These are phyloP conservation scores for Rhododendron griersonianum DNA, from an alignment of 148 eudicot species.

Conservation along the genomic window DNA sequence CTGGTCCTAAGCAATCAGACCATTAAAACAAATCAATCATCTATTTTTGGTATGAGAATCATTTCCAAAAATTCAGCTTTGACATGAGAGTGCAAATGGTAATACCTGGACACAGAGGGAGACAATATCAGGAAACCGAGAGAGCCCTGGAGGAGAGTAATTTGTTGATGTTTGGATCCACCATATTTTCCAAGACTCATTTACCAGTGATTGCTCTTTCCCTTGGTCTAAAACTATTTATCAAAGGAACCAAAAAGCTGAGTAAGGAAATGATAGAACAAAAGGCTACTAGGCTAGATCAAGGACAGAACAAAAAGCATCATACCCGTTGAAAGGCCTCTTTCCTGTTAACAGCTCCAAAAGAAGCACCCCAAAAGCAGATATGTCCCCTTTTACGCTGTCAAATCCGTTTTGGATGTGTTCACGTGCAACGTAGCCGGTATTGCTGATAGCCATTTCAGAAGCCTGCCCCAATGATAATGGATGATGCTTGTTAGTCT, in stretches of 20 bases:
- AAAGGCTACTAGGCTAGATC: neutral
- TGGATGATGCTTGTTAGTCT: neutral
- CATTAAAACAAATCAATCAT: too few relatives aligned
- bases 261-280: neutral
- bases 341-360: constrained; percentile 79
- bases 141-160: constrained; percentile 57
- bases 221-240: constrained; percentile 50
- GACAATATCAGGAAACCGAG: constrained; percentile 74
- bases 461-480: constrained; percentile 56
- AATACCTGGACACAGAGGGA: constrained; percentile 25
- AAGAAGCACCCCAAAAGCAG: constrained; percentile 34
- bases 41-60: too few relatives aligned
- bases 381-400: constrained; percentile 65
- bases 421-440: constrained; percentile 79
- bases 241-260: constrained; percentile 1
- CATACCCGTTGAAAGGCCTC: constrained; percentile 70
- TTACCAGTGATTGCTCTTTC: constrained; percentile 63
- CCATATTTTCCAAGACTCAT: constrained; percentile 54
- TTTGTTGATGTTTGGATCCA: constrained; percentile 55
- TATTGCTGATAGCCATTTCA: constrained; percentile 70
- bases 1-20: too few relatives aligned
- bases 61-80: too few relatives aligned
- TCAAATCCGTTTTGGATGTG: constrained; percentile 45
- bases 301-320: neutral
- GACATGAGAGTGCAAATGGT: too few relatives aligned